Evolutionary conservation across 371 early-diverging fungal genomes (phyloP).

Genomic region (Mortierella sp.): DNA sequence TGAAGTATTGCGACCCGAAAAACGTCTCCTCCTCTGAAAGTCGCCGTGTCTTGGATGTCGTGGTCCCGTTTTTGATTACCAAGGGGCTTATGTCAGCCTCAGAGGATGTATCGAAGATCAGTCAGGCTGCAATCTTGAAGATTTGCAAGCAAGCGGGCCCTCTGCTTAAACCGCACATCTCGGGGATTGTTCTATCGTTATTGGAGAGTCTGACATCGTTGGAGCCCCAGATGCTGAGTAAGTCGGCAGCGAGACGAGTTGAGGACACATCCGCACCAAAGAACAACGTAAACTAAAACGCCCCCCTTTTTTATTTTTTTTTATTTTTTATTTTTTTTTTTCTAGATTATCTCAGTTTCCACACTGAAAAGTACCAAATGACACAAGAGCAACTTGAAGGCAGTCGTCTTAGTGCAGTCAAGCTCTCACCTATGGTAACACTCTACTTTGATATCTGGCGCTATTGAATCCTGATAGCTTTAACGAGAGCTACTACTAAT

Average conservation of each 20-base stretch:
- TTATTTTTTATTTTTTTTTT: constrained; percentile 24
- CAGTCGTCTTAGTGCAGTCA: constrained; percentile 75
- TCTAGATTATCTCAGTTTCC: constrained; percentile 88
- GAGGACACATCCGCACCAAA: background rate
- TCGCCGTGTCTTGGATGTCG: constrained; percentile 75
- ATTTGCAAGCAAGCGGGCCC: constrained; percentile 82
- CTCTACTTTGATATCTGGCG: background rate
- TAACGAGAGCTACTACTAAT: background rate
- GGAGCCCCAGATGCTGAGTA: constrained; percentile 76
- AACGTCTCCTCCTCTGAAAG: constrained; percentile 68
- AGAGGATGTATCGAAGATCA: constrained; percentile 90
- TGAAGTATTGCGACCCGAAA: constrained; percentile 86
- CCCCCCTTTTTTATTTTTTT: background rate
- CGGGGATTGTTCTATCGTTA: constrained; percentile 77
- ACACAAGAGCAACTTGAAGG: constrained; percentile 88
- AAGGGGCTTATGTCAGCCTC: constrained; percentile 87
- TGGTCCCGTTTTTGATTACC: constrained; percentile 87
- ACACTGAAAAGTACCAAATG: constrained; percentile 88
- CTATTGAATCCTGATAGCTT: too few relatives aligned
- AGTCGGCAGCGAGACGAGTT: constrained; percentile 50
- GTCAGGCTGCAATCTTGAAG: constrained; percentile 82
- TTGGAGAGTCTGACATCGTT: constrained; percentile 84
- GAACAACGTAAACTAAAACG: background rate
- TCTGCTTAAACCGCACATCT: constrained; percentile 77
- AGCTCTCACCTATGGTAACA: constrained; percentile 75